Conservation (phyloP, 192 early-diverging fungal genomes). For the Podila epicladia region DNA sequence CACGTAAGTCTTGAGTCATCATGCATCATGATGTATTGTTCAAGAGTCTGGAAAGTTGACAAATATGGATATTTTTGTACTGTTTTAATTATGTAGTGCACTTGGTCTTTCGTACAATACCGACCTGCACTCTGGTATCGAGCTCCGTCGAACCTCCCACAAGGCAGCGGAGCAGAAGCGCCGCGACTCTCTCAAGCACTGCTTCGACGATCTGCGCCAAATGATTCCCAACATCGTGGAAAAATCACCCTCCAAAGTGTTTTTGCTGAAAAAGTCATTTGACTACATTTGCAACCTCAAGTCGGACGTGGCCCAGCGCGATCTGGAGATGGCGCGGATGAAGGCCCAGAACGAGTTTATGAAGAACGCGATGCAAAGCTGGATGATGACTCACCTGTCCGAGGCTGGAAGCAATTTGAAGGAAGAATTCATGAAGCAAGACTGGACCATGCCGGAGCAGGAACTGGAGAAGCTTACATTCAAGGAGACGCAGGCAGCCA, state of each 20-base stretch:
- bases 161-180: conserved; percentile 97
- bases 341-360: conserved; percentile 41
- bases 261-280: conserved; percentile 47
- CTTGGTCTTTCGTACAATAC: conserved; percentile 79
- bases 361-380: conserved; percentile 33
- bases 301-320: conserved; percentile 37
- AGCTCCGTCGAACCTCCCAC: conserved; percentile 87
- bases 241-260: conserved; percentile 46
- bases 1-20: conserved; percentile 57
- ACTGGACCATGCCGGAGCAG: conserved; percentile 35
- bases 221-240: conserved; percentile 67
- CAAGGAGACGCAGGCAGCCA: conserved; percentile 22
- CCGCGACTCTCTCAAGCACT: conserved; percentile 90
- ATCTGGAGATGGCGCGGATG: conserved; percentile 38
- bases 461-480: conserved; percentile 12
- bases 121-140: conserved; percentile 82
- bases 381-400: conserved; percentile 36
- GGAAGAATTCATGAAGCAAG: conserved; percentile 10
- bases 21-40: not conserved
- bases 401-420: not conserved
- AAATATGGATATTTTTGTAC: conserved; percentile 5
- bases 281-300: conserved; percentile 49
- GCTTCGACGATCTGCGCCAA: conserved; percentile 84
- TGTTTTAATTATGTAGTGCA: conserved; percentile 39
- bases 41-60: not conserved